These are phyloP conservation scores for Monascus purpureus DNA, from an alignment of 495 filamentous ascomycete genomes.

Conservation along the genomic window DNA sequence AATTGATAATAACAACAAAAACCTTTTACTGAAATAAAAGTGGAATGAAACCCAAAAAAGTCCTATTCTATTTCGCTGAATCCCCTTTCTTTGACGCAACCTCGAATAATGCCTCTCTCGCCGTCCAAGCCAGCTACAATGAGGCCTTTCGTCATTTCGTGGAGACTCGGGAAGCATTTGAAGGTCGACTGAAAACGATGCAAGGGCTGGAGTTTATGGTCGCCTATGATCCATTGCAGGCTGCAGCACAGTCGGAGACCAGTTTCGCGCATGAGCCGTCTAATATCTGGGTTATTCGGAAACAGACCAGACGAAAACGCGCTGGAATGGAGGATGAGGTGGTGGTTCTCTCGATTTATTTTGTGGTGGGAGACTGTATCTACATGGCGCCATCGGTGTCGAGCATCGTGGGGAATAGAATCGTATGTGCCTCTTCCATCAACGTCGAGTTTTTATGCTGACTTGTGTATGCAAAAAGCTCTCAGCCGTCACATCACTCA, in stretches of 20 bases:
- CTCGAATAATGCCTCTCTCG: conserved; percentile 73
- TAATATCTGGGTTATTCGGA: conserved; percentile 84
- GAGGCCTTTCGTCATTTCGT: conserved; percentile 48
- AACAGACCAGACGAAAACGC: conserved; percentile 59
- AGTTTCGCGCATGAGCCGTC: conserved; percentile 37
- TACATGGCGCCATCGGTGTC: conserved; percentile 78
- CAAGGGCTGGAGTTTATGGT: conserved; percentile 74
- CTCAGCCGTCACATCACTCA: conserved; percentile 46
- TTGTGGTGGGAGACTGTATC: conserved; percentile 69
- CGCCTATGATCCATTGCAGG: conserved; percentile 52
- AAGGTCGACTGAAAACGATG: conserved; percentile 61
- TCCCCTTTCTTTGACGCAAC: conserved; percentile 86
- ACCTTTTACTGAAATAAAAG: not conserved
- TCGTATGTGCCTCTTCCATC: conserved; percentile 53
- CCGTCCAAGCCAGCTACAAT: conserved; percentile 63
- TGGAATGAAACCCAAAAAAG: conserved; percentile 11
- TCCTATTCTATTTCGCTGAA: conserved; percentile 80
- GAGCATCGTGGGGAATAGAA: conserved; percentile 59
- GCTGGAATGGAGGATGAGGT: conserved; percentile 51
- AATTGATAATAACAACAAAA: not conserved
- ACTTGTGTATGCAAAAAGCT: conserved; percentile 28
- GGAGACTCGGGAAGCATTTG: conserved; percentile 63
- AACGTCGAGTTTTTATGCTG: not conserved
- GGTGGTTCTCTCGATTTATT: conserved; percentile 63
- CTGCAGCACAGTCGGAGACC: conserved; percentile 48